Percentiles rank a stretch among this genome's conserved stretches.
These are phyloP conservation scores for Saksenaea oblongispora DNA, from an alignment of 371 early-diverging fungal genomes.

Conservation along the genomic window DNA sequence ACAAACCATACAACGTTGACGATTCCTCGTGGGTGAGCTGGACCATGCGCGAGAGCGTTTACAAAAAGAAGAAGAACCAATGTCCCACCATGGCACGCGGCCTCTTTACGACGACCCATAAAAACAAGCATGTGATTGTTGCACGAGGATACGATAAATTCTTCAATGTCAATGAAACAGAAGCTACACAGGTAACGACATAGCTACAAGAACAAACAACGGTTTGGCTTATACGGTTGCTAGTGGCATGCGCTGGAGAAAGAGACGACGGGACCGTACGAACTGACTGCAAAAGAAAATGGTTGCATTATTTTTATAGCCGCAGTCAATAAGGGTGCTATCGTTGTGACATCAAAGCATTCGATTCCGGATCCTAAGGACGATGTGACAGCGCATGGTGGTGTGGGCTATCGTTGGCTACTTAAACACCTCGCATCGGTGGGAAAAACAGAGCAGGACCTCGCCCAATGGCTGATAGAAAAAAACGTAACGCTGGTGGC, in stretches of 20 bases:
- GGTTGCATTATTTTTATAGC: constrained; percentile 93
- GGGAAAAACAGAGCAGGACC: constrained; percentile 61
- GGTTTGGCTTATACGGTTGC: constrained; percentile 12
- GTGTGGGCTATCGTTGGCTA: constrained; percentile 82
- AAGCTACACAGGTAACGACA: constrained; percentile 46
- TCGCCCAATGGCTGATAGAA: constrained; percentile 70
- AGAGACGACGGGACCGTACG: constrained; percentile 83
- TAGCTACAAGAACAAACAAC: not conserved
- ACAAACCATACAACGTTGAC: constrained; percentile 23
- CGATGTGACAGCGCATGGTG: constrained; percentile 40
- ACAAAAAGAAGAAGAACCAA: constrained; percentile 53
- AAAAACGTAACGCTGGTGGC: constrained; percentile 83
- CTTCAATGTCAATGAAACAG: constrained; percentile 78
- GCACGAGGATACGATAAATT: constrained; percentile 96
- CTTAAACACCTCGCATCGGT: constrained; percentile 60
- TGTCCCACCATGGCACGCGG: constrained; percentile 85
- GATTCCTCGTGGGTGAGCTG: constrained; percentile 39
- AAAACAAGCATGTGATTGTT: constrained; percentile 54
- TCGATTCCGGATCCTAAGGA: constrained; percentile 45
- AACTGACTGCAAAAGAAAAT: constrained; percentile 93
- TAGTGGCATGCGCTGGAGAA: constrained; percentile 59
- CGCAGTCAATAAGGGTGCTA: constrained; percentile 55
- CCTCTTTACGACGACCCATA: constrained; percentile 61
- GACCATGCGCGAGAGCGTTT: constrained; percentile 49
- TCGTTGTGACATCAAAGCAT: constrained; percentile 94